Percentiles rank a stretch among this genome's conserved stretches.
Evolutionary conservation across 2,329 filamentous ascomycete species (phyloP).

Genomic region (Xylariaceae sp.): DNA sequence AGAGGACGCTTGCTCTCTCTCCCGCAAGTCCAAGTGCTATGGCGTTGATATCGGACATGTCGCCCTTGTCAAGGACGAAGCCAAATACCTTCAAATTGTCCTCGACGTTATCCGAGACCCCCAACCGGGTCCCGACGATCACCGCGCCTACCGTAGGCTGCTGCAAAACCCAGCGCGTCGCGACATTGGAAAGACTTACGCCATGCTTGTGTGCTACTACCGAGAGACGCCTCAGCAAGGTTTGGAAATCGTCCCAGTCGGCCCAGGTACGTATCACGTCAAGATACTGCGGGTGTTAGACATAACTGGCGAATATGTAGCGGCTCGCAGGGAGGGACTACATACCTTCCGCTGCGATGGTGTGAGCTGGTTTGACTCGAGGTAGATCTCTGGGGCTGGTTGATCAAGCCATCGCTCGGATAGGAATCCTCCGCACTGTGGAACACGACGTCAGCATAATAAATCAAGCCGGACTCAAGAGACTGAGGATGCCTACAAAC

Average conservation of each 20-base stretch:
- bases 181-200: slow-evolving; percentile 37
- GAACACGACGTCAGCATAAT: not conserved
- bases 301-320: not conserved
- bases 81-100: slow-evolving; percentile 36
- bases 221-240: slow-evolving; percentile 30
- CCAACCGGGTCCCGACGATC: slow-evolving; percentile 39
- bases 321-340: not conserved
- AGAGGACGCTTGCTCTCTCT: slow-evolving; percentile 25
- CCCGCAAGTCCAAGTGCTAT: slow-evolving; percentile 25
- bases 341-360: slow-evolving; percentile 41
- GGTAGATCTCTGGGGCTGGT: slow-evolving; percentile 38
- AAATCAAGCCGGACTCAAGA: not conserved
- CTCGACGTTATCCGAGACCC: slow-evolving; percentile 31
- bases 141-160: slow-evolving; percentile 39
- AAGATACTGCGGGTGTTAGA: slow-evolving; percentile 32
- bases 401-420: slow-evolving; percentile 38
- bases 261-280: slow-evolving; percentile 38
- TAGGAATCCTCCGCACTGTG: slow-evolving; percentile 41
- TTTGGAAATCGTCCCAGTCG: slow-evolving; percentile 37
- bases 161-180: slow-evolving; percentile 40
- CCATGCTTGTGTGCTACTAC: slow-evolving; percentile 30
- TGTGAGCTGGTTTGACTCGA: slow-evolving; percentile 33
- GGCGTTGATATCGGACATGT: slow-evolving; percentile 30
- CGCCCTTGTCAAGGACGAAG: slow-evolving; percentile 29
- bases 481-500: slow-evolving; percentile 30